Percentiles rank a stretch among this genome's conserved stretches.
These are phyloP conservation scores for Rhodamnia rubescens DNA, from an alignment of 345 rosid species.

Conservation along the genomic window DNA sequence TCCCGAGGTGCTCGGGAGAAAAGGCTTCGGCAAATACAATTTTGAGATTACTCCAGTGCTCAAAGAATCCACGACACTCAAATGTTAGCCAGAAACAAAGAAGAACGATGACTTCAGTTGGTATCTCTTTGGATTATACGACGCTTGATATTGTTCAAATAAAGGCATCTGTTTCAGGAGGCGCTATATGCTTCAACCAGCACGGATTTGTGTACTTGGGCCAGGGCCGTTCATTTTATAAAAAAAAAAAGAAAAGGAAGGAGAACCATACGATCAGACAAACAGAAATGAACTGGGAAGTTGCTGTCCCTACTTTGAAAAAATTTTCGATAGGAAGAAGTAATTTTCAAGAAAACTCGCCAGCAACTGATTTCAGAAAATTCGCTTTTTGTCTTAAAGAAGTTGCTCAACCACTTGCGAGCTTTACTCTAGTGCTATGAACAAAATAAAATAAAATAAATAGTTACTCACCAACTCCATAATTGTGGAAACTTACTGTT, in stretches of 20 bases:
- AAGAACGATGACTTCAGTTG: background rate
- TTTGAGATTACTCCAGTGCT: background rate
- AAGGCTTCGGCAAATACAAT: background rate
- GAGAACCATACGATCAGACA: background rate
- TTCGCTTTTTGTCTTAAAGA: too few species aligned
- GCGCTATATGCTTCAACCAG: background rate
- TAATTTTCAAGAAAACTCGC: background rate
- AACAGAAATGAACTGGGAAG: background rate
- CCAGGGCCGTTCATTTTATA: background rate
- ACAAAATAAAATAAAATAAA: too few species aligned
- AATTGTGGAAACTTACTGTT: background rate
- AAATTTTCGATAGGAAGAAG: background rate
- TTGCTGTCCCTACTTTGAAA: background rate
- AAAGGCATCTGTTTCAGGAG: background rate
- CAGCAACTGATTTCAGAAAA: too few species aligned
- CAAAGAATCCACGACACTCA: background rate
- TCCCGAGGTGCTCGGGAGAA: background rate
- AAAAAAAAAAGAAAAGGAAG: background rate
- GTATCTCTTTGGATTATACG: background rate
- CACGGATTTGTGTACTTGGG: background rate
- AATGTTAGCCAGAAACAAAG: background rate
- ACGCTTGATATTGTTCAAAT: background rate
- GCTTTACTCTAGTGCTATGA: too few species aligned
- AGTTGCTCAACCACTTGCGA: too few species aligned
- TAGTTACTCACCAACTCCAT: too few species aligned